Evolutionary conservation across 371 early-diverging fungal species (phyloP), one percentile per base, ranked within the genome.

Genomic region (Batrachochytrium dendrobatidis): DNA sequence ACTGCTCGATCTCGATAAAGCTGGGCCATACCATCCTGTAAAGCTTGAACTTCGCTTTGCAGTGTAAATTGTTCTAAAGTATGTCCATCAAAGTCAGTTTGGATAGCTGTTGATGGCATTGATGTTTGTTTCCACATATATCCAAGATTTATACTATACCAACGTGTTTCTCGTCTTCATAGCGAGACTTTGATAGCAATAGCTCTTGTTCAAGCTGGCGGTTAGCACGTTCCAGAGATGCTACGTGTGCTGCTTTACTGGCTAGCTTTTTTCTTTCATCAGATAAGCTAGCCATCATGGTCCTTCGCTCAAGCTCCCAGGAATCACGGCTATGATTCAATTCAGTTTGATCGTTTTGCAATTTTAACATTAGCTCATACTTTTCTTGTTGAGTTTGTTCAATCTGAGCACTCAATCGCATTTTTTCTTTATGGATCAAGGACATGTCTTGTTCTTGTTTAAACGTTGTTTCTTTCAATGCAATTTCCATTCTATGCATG

Each of bases 381-480:
- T 32, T 28, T 32, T 51, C 51, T 24, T 51, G 28, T 22, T 51
- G 51, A n/a, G 32, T n/a, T 3, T 51, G 3, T 6, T 3, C 3
- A 3, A 8, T 51, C 25, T 51, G 51, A 3, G 3, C 51, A 17
- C 30, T 3, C 3, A 51, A 32, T 22, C 51, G 51, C 22, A 32
- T 22, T 4, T 22, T 10, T 28, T 51, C 51, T 28, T 32, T 28
- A 32, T 51, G 32, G n/a, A 51, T 51, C 12, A 22, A 3, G 30
- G 28, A 43, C 15, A 32, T 2, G 24, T 54, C 55, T 17, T 34
- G 48, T 25, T 54, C 39, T 20, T 54, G 55, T 17, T 54, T 30
- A 4, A 12, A 39, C 20, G 33, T 54, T 3, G 32, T 25, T 7
- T 25, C 22, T 10, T 3, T 4, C 22, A 34, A 26, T 20, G 18